Percentiles rank a stretch among this genome's conserved stretches.
These are phyloP conservation scores for Erythrophleum fordii DNA, from an alignment of 306 rosid species.

Conservation along the genomic window DNA sequence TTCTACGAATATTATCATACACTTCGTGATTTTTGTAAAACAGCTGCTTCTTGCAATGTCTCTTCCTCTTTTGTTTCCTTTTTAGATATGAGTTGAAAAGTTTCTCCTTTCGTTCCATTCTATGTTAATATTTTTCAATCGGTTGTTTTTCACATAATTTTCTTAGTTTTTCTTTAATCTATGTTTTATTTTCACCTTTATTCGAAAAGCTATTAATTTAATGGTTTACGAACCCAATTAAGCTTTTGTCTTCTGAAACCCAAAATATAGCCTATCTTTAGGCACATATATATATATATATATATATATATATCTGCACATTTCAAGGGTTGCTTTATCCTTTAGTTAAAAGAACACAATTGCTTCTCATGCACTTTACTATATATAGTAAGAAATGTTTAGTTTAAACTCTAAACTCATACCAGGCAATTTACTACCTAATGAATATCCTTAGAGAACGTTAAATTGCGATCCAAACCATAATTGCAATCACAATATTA, in stretches of 20 bases:
- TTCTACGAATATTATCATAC: neutral
- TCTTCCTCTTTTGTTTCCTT: too few species aligned
- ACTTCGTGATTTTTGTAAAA: slow-evolving; percentile 1
- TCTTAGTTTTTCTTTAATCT: neutral
- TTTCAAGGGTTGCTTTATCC: neutral
- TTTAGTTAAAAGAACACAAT: neutral
- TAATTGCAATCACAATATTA: neutral
- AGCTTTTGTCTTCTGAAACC: neutral
- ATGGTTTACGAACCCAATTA: neutral
- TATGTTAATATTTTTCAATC: neutral
- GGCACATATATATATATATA: neutral
- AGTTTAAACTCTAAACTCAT: neutral
- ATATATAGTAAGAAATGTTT: neutral
- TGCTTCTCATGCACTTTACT: neutral
- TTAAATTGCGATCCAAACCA: too few species aligned
- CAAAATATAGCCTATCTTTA: neutral
- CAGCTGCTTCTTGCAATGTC: neutral
- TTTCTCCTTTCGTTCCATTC: neutral
- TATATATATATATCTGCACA: too few species aligned
- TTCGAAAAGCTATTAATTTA: neutral
- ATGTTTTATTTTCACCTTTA: neutral
- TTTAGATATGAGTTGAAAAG: neutral
- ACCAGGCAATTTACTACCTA: neutral
- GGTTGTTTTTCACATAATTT: neutral
- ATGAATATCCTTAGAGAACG: neutral